A percentile compares a stretch with the other conserved stretches of the same genome.
Conservation (phyloP, 176 grass and related monocot genomes). For the Calamus simplicifolius region DNA sequence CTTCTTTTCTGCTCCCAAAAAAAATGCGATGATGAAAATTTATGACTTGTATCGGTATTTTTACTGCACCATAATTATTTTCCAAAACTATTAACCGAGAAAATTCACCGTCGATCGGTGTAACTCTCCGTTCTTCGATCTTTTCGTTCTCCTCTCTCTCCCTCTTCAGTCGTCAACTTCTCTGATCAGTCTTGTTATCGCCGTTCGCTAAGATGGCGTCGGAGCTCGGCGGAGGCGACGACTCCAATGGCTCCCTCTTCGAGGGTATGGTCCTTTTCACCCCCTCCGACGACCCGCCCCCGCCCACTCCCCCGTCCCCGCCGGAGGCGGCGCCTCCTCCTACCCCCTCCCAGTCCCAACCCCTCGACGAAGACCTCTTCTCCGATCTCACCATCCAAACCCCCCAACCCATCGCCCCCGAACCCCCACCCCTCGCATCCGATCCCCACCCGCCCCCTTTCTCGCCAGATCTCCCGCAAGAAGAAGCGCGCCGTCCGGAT, state of each 20-base stretch:
- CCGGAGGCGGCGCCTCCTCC: not conserved
- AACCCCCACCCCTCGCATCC: conserved; percentile 10
- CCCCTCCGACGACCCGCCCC: conserved; percentile 18
- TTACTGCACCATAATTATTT: too few relatives aligned
- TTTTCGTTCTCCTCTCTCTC: not conserved
- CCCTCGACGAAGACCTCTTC: conserved; percentile 90
- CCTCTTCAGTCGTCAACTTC: not conserved
- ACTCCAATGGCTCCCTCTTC: conserved; percentile 45
- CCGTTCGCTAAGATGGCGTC: not conserved
- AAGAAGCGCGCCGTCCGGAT: conserved; percentile 94
- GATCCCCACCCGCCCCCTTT: conserved; percentile 7
- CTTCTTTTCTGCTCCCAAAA: too few relatives aligned
- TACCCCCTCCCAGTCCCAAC: conserved; percentile 13
- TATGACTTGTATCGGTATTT: too few relatives aligned
- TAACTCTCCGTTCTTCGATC: not conserved
- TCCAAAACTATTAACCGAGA: too few relatives aligned
- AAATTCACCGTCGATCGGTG: too few relatives aligned
- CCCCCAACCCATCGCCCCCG: conserved; percentile 20
- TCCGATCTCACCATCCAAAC: conserved; percentile 83
- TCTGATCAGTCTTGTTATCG: not conserved
- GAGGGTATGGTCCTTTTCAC: conserved; percentile 93
- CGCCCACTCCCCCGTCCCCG: not conserved
- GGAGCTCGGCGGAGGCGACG: conserved; percentile 15
- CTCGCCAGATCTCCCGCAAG: conserved; percentile 54
- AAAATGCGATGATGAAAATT: too few relatives aligned